Evolutionary conservation across 352 stramenopile species (phyloP), one percentile per base, ranked within the genome.

Genomic region (Globisporangium paroecandrum): DNA sequence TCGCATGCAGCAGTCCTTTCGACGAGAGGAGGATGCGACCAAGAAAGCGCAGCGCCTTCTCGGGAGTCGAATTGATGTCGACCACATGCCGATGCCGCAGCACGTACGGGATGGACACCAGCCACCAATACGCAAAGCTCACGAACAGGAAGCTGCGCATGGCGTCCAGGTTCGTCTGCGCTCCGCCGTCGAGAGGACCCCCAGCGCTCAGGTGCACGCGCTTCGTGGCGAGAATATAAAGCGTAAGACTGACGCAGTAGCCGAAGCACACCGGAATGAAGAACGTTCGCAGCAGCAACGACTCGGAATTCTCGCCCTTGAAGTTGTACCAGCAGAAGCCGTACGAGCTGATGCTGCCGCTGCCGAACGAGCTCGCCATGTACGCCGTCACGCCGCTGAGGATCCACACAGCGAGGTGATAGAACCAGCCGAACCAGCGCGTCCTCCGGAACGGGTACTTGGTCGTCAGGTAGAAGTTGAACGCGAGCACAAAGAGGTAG

Each of bases 401-500:
- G 5, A 73, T 25, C 82, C 87, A 93, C 7, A 96, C 84, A 0
- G 80, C 75, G 1, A 83, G 47, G 65, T 96, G 89, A 65, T 93
- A 95, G 62, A 93, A 71, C 22, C 73, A 73, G 34, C 81, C 77
- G 59, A 93, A 80, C 74, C 78, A 89, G 53, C 81, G 73, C n/a
- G 83, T 86, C 47, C 82, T 91, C 38, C 76, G 77, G 69, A 96
- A 96, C 61, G 89, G 89, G 68, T 89, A 93, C 76, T 93, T 91
- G 81, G 85, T 95, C 43, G 84, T 92, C 72, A 90, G 92, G 76
- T 95, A 95, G 51, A 93, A 90, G 73, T 93, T 82, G 73, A 91
- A 92, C 54, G 87, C 87, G 57, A 96, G 77, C 38, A 83, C 82
- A 66, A 92, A 94, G 64, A 95, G 88, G 74, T 94, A 96, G 15